Evolutionary conservation across 1,139 yeast genomes (phyloP).

Genomic region (Casaregolazyma lundiana): DNA sequence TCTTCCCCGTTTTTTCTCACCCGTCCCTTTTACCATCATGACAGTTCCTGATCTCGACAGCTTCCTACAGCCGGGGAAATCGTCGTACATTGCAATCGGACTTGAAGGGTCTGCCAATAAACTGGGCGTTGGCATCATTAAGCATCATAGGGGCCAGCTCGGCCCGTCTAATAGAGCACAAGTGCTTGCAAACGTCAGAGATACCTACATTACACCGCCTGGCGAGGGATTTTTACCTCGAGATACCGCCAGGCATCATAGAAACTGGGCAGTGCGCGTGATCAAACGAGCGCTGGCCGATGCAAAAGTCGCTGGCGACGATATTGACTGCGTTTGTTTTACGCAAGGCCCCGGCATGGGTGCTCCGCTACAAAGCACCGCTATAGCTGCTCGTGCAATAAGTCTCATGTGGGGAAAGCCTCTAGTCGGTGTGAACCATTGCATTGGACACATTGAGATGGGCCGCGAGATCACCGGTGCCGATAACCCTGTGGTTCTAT

Average conservation of each 20-base stretch:
- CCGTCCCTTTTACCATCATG: conserved; percentile 4
- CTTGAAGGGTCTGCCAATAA: conserved; percentile 97
- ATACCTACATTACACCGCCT: conserved; percentile 92
- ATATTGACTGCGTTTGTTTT: conserved; percentile 86
- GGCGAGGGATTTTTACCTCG: conserved; percentile 97
- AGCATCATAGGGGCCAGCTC: conserved; percentile 52
- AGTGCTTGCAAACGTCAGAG: conserved; percentile 82
- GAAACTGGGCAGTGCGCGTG: conserved; percentile 90
- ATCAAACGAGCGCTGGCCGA: conserved; percentile 63
- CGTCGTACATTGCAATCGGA: conserved; percentile 61
- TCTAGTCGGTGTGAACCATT: conserved; percentile 90
- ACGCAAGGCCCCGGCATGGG: conserved; percentile 99
- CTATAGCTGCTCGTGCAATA: conserved; percentile 83
- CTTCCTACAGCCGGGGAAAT: conserved; percentile 18
- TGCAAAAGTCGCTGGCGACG: conserved; percentile 49
- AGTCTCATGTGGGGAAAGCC: conserved; percentile 80
- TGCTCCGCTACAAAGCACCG: conserved; percentile 93
- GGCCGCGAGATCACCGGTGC: conserved; percentile 98
- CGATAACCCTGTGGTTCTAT: conserved; percentile 86
- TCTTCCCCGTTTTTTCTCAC: neutral
- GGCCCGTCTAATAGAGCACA: conserved; percentile 53
- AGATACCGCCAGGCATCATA: conserved; percentile 93
- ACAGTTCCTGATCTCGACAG: conserved; percentile 8
- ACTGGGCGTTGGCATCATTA: conserved; percentile 87
- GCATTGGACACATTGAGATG: conserved; percentile 98